Percentiles rank a stretch among this genome's conserved stretches.
Evolutionary conservation across 495 filamentous ascomycete genomes (phyloP).

Genomic region (Penicillium bovifimosum): DNA sequence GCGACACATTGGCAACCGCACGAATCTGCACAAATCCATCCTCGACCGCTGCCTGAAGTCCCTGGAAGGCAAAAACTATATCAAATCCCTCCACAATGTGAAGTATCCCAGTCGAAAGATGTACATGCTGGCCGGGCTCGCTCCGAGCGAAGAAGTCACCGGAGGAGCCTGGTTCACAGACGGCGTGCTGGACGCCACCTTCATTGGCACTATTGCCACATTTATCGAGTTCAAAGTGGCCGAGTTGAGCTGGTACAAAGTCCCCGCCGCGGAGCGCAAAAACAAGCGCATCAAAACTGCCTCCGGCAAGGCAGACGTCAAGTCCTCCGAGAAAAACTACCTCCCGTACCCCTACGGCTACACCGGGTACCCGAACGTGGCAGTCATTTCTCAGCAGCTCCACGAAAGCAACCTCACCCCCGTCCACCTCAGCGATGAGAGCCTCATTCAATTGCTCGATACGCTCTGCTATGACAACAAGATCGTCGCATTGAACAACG

Average conservation of each 20-base stretch:
- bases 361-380: conserved; percentile 67
- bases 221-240: conserved; percentile 70
- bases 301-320: conserved; percentile 31
- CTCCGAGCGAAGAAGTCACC: conserved; percentile 79
- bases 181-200: conserved; percentile 75
- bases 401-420: conserved; percentile 58
- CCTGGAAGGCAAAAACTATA: conserved; percentile 78
- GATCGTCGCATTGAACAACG: conserved; percentile 43
- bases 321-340: conserved; percentile 29
- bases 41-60: conserved; percentile 70
- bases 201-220: conserved; percentile 66
- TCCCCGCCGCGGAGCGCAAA: conserved; percentile 23
- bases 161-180: conserved; percentile 93
- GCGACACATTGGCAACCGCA: conserved; percentile 65
- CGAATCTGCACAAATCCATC: conserved; percentile 72
- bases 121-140: conserved; percentile 60
- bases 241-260: conserved; percentile 60
- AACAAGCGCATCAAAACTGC: conserved; percentile 42
- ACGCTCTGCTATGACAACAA: conserved; percentile 81
- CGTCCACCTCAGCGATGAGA: conserved; percentile 59
- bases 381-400: conserved; percentile 66
- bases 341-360: conserved; percentile 67
- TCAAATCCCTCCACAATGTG: conserved; percentile 65
- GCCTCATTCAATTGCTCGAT: conserved; percentile 76
- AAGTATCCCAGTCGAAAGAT: conserved; percentile 57